Base-by-base conservation (phyloP, 2,329 filamentous ascomycete genomes). In the Exutisphaerella laricina region DNA sequence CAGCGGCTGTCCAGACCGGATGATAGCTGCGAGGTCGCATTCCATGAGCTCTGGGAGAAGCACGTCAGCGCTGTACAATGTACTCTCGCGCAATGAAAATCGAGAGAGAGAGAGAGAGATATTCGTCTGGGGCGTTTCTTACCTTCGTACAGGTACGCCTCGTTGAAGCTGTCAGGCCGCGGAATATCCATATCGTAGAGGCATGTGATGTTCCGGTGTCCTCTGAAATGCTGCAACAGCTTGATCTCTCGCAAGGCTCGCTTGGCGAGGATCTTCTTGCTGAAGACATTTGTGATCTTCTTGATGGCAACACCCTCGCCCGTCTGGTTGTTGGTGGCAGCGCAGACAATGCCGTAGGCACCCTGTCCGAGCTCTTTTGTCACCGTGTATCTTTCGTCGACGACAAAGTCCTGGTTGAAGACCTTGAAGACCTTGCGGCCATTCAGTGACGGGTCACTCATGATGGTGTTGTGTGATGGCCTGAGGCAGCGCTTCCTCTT, bases 201-300 rank as follows among this genome's bases (percentile, higher is more conserved):
- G 69, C 92, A 98, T 63, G 92, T 97, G 67, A 98, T 98, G 53
- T 74, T 74, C 46, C 71, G 63, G 57, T 74, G 71, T 28, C 70
- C 71, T 64, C 92, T 80, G 73, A 98, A 98, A 70, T 98, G 92
- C 73, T 97, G 90, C 53, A 98, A 77, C 57, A 98, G 79, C 79
- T 97, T 98, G 71, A 98, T 97, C 73, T 98, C 92, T 68, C 92
- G 82, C 74, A 98, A 70, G 37, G 92, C 92, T 63, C 92, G 86
- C 81, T 98, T 98, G 60, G 92, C 92, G 56, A 98, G 78, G 58
- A 98, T 98, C 80, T 97, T 97, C 74, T 98, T 98, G 78, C 88
- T 96, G 71, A 98, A 98, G 60, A 98, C 90, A 85, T 98, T 98
- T 73, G 92, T 98, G 66, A 98, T 88, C 72, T 98, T 98, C 72